Evolutionary conservation across 148 eudicot species (phyloP).

Genomic region (Fagopyrum esculentum): DNA sequence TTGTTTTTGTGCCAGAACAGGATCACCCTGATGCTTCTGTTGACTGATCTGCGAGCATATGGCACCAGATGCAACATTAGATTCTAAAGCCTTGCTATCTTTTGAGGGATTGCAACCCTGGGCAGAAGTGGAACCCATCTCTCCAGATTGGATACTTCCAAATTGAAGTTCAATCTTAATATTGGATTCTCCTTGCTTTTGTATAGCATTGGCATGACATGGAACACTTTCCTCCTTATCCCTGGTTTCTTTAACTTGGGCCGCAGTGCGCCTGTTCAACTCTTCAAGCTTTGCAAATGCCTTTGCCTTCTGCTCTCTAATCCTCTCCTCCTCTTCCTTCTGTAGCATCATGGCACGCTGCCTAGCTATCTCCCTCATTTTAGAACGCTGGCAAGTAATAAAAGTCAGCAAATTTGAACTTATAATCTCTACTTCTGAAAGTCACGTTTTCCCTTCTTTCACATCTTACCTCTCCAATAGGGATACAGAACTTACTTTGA

Average conservation of each 20-base stretch:
- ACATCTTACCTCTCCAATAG: neutral
- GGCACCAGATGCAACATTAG: conserved; percentile 19
- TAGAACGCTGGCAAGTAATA: conserved; percentile 60
- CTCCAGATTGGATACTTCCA: conserved; percentile 20
- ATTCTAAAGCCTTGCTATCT: conserved; percentile 19
- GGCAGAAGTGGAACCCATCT: neutral
- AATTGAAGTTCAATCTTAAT: conserved; percentile 22
- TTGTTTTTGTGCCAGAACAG: conserved; percentile 15
- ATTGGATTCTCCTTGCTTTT: conserved; percentile 33
- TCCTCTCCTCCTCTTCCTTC: conserved; percentile 91
- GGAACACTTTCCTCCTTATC: conserved; percentile 33
- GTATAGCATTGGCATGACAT: conserved; percentile 21
- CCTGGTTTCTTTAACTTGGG: conserved; percentile 29
- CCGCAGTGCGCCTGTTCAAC: conserved; percentile 63
- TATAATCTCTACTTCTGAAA: neutral
- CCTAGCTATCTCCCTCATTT: conserved; percentile 74
- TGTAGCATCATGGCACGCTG: conserved; percentile 74
- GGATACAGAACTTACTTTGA: too few relatives aligned
- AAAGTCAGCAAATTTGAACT: conserved; percentile 7
- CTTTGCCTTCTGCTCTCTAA: conserved; percentile 85
- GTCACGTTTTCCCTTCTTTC: neutral
- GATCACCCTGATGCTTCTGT: neutral
- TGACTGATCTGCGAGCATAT: neutral
- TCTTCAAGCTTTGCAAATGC: conserved; percentile 92
- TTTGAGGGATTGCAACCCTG: neutral